These are phyloP conservation scores for Arthrobotrys conoides DNA, from an alignment of 2,329 filamentous ascomycete species.

Conservation along the genomic window DNA sequence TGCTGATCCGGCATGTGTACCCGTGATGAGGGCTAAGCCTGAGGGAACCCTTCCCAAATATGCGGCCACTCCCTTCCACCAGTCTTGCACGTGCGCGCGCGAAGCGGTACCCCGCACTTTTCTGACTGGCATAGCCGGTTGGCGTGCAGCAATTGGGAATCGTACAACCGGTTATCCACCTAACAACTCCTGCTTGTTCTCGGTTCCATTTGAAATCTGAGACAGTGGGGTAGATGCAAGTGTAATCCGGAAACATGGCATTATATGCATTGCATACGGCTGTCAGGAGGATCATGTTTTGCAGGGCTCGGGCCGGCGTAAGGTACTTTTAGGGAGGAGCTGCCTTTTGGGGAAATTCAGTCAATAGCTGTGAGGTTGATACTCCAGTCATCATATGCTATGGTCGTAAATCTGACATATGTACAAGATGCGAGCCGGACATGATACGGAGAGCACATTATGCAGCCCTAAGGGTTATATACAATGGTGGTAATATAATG, in stretches of 20 bases:
- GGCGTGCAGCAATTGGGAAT: constrained; percentile 29
- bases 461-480: constrained; percentile 39
- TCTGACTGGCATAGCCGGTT: constrained; percentile 37
- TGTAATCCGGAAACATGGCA: constrained; percentile 33
- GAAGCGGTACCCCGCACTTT: constrained; percentile 54
- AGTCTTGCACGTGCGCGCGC: constrained; percentile 24
- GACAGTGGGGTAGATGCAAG: constrained; percentile 58
- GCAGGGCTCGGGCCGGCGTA: constrained; percentile 24
- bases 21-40: constrained; percentile 41
- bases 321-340: constrained; percentile 38
- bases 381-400: constrained; percentile 13
- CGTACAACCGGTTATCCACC: constrained; percentile 28
- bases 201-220: constrained; percentile 55
- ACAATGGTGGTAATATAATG: constrained; percentile 31
- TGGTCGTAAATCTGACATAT: constrained; percentile 33
- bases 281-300: constrained; percentile 44
- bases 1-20: constrained; percentile 52
- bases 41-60: constrained; percentile 40
- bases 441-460: background rate
- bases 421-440: constrained; percentile 34
- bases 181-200: constrained; percentile 11
- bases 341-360: constrained; percentile 37
- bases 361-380: constrained; percentile 21
- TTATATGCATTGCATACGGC: constrained; percentile 55
- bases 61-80: constrained; percentile 44